phyloP scores from a whole-genome alignment of 306 rosid genomes.

The Gillenia trifoliata region DNA sequence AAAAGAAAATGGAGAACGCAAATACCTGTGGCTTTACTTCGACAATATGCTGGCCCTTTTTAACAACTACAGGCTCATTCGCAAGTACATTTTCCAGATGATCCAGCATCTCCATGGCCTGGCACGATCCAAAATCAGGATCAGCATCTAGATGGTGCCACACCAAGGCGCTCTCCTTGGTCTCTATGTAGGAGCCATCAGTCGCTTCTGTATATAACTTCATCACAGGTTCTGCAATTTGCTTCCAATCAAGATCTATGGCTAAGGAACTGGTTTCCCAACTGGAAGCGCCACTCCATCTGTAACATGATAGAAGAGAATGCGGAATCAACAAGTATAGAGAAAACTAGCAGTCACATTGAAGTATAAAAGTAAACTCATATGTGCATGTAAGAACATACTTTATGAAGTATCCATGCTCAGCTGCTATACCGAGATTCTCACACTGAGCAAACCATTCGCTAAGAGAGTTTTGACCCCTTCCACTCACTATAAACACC shows the following conservation, averaged over 20 bases:
- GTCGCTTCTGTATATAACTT: constrained; percentile 54
- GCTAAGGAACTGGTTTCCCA: constrained; percentile 47
- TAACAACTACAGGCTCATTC: constrained; percentile 61
- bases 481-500: constrained; percentile 81
- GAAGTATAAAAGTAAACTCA: not conserved
- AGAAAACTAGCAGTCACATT: not conserved
- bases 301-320: constrained; percentile 23
- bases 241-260: constrained; percentile 47
- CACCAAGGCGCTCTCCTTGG: constrained; percentile 68
- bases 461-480: constrained; percentile 52
- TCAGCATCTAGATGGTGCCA: constrained; percentile 65
- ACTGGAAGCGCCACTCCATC: constrained; percentile 59
- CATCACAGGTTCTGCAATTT: constrained; percentile 65
- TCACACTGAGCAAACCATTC: constrained; percentile 71
- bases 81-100: constrained; percentile 62
- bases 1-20: constrained; percentile 7
- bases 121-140: constrained; percentile 54
- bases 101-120: constrained; percentile 63
- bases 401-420: constrained; percentile 86
- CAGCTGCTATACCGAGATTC: constrained; percentile 89
- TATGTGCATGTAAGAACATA: constrained; percentile 14
- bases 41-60: constrained; percentile 55
- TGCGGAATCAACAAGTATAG: constrained; percentile 3
- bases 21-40: constrained; percentile 70
- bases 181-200: constrained; percentile 62